Evolutionary conservation across 176 grass and related monocot species (phyloP).

Genomic region (Oryza meridionalis): DNA sequence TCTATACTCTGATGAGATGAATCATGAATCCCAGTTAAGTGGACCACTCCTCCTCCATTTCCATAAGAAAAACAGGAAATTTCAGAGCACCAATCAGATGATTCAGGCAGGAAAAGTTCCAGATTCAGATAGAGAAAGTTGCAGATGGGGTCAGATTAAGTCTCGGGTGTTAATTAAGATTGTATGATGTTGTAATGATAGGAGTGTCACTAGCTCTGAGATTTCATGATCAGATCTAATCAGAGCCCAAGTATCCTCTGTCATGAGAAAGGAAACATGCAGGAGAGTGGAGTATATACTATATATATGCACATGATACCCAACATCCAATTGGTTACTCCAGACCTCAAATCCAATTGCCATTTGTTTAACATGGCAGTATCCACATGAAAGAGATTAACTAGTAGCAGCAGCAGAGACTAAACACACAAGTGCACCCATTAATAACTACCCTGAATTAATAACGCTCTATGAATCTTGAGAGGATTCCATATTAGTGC

Average conservation of each 20-base stretch:
- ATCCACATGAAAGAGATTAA: slow-evolving; percentile 24
- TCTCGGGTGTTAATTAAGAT: neutral
- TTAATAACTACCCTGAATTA: neutral
- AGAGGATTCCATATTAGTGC: too few relatives aligned
- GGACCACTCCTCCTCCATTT: too few relatives aligned
- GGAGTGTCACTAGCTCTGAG: neutral
- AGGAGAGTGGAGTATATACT: neutral
- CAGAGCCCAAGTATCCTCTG: neutral
- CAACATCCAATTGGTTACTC: neutral
- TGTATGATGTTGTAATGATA: neutral
- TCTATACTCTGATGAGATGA: too few relatives aligned
- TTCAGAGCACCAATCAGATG: too few relatives aligned
- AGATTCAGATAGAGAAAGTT: too few relatives aligned
- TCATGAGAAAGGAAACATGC: neutral
- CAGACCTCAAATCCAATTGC: neutral
- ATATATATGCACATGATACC: neutral
- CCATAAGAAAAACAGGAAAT: too few relatives aligned
- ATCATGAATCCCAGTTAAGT: too few relatives aligned
- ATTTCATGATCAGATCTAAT: neutral
- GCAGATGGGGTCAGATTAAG: too few relatives aligned
- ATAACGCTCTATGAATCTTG: neutral
- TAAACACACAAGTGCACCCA: neutral
- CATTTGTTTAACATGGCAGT: neutral
- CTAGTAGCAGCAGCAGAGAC: neutral
- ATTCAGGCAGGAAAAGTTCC: too few relatives aligned